phyloP scores from a whole-genome alignment of 306 rosid species.

The Citrullus mucosospermus region DNA sequence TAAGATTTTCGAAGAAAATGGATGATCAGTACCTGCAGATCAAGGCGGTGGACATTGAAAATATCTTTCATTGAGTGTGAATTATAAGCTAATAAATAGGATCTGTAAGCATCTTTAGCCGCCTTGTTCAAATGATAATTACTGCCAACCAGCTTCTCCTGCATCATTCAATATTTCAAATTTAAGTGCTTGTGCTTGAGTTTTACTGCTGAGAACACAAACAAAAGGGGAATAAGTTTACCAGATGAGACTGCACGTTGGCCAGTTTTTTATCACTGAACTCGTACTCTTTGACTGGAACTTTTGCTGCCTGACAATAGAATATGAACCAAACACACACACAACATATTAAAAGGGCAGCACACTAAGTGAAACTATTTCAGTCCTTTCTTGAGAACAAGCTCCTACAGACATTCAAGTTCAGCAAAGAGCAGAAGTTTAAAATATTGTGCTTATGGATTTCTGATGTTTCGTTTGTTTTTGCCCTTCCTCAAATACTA shows the following conservation, averaged over 20 bases:
- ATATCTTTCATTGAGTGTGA: constrained; percentile 94
- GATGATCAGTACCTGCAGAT: constrained; percentile 46
- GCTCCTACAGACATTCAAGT: background rate
- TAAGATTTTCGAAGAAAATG: background rate
- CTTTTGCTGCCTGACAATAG: constrained; percentile 61
- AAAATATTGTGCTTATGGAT: background rate
- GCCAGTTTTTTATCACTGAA: constrained; percentile 61
- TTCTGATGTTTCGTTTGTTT: background rate
- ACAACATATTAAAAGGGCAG: background rate
- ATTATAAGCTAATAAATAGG: constrained; percentile 71
- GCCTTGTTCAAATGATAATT: constrained; percentile 57
- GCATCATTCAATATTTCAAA: constrained; percentile 12
- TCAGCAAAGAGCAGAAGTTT: background rate
- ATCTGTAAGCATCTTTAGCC: constrained; percentile 84
- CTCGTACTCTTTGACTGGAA: constrained; percentile 72
- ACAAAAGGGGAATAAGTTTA: constrained; percentile 13
- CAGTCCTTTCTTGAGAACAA: background rate
- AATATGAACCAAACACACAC: background rate
- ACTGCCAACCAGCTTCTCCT: constrained; percentile 71
- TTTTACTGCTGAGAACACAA: background rate
- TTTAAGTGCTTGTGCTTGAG: background rate
- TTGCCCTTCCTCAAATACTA: too few relatives aligned
- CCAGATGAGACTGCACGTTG: constrained; percentile 81
- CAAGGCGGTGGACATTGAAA: constrained; percentile 79
- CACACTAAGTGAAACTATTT: background rate